phyloP scores from a whole-genome alignment of 2,329 filamentous ascomycete genomes.

The Xylariaceae sp. region DNA sequence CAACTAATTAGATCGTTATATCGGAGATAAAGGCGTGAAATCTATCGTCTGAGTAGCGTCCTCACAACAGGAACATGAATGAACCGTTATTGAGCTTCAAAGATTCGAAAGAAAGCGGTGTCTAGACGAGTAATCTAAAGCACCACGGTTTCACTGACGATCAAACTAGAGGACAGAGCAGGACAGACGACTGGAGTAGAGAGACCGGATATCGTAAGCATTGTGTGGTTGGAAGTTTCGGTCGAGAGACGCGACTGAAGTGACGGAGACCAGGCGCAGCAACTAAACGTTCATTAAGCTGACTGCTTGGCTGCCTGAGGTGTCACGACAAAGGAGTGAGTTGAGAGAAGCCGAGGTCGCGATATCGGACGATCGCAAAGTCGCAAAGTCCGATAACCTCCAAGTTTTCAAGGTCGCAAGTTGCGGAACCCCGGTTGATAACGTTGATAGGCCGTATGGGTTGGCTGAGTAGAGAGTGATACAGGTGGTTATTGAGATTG shows the following conservation, averaged over 20 bases:
- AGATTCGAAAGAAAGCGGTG: conserved; percentile 40
- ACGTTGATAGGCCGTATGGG: too few relatives aligned
- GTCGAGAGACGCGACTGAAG: conserved; percentile 27
- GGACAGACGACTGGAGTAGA: conserved; percentile 58
- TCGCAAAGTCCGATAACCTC: background rate
- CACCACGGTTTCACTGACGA: conserved; percentile 50
- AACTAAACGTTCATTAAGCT: conserved; percentile 32
- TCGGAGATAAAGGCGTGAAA: conserved; percentile 32
- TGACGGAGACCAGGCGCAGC: conserved; percentile 34
- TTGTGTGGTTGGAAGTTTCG: conserved; percentile 40
- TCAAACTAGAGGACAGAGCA: conserved; percentile 55
- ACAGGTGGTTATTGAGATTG: background rate
- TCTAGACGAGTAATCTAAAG: conserved; percentile 39
- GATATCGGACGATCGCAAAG: background rate
- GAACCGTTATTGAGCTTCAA: conserved; percentile 35
- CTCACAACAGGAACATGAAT: conserved; percentile 37
- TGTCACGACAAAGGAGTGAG: conserved; percentile 17
- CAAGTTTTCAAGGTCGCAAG: background rate
- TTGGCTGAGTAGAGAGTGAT: background rate
- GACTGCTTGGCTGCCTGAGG: conserved; percentile 25
- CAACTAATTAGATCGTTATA: conserved; percentile 44
- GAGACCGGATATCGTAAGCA: conserved; percentile 49
- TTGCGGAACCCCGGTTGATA: background rate
- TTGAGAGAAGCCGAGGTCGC: background rate
- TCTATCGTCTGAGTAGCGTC: conserved; percentile 36